phyloP scores from a whole-genome alignment of 2,329 filamentous ascomycete species.

The Aureobasidium sp. region DNA sequence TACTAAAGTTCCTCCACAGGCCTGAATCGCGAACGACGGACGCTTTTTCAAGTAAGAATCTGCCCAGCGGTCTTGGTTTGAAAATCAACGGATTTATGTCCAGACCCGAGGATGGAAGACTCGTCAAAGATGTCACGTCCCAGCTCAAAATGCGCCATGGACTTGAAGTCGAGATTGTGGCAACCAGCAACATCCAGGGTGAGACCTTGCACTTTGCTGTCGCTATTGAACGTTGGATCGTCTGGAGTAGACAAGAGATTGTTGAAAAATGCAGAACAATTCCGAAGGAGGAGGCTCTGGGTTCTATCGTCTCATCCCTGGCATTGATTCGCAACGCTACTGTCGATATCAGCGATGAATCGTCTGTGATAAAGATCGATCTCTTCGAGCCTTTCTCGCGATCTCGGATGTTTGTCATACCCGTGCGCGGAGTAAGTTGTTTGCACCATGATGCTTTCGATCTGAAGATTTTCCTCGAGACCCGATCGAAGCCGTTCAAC shows the following conservation, averaged over 20 bases:
- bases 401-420: not conserved
- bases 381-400: not conserved
- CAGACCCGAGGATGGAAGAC: not conserved
- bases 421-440: not conserved
- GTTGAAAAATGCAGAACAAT: constrained; percentile 5
- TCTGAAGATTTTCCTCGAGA: not conserved
- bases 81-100: not conserved
- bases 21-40: not conserved
- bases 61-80: not conserved
- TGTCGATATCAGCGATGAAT: not conserved
- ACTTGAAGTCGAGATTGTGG: not conserved
- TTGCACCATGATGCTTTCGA: not conserved
- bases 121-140: not conserved
- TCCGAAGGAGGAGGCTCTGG: not conserved
- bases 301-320: not conserved
- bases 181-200: not conserved
- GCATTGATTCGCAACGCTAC: not conserved
- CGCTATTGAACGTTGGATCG: constrained; percentile 5
- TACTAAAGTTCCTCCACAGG: not conserved
- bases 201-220: not conserved
- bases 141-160: not conserved
- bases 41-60: not conserved
- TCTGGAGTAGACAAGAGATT: constrained; percentile 3
- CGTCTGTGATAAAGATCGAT: not conserved
- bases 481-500: not conserved